Percentiles rank a stretch among this genome's conserved stretches.
Conservation (phyloP, 768 basidiomycete species). For the Postia placenta region DNA sequence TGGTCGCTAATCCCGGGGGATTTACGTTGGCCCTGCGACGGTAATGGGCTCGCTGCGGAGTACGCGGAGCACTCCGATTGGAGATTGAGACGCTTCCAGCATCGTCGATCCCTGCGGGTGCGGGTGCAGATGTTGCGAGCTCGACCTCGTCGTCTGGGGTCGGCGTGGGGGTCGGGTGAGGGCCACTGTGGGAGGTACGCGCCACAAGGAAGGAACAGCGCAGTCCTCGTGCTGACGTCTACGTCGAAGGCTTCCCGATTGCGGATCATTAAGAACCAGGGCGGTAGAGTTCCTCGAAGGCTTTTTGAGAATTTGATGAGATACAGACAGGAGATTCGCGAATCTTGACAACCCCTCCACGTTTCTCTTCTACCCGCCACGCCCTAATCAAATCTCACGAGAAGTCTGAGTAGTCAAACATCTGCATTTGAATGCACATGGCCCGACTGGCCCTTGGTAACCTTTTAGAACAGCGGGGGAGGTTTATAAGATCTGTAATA, state of each 20-base stretch:
- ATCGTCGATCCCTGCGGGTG: too few species aligned
- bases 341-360: conserved; percentile 4
- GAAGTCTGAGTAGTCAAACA: conserved; percentile 5
- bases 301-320: background rate
- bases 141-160: background rate
- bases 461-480: conserved; percentile 3
- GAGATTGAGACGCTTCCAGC: too few species aligned
- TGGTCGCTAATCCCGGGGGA: too few species aligned
- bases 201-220: background rate
- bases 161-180: background rate
- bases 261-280: conserved; percentile 6
- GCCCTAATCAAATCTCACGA: conserved; percentile 5
- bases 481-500: background rate
- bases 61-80: too few species aligned
- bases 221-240: background rate
- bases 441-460: conserved; percentile 2
- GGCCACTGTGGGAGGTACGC: background rate
- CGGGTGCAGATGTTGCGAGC: background rate
- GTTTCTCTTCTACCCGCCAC: conserved; percentile 3
- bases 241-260: conserved; percentile 2
- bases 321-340: conserved; percentile 2
- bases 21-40: too few species aligned
- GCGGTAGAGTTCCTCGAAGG: background rate
- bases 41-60: too few species aligned
- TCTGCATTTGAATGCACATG: conserved; percentile 3